These are phyloP conservation scores for Ophiostoma fasciatum DNA, from an alignment of 2,329 filamentous ascomycete species.

Conservation along the genomic window DNA sequence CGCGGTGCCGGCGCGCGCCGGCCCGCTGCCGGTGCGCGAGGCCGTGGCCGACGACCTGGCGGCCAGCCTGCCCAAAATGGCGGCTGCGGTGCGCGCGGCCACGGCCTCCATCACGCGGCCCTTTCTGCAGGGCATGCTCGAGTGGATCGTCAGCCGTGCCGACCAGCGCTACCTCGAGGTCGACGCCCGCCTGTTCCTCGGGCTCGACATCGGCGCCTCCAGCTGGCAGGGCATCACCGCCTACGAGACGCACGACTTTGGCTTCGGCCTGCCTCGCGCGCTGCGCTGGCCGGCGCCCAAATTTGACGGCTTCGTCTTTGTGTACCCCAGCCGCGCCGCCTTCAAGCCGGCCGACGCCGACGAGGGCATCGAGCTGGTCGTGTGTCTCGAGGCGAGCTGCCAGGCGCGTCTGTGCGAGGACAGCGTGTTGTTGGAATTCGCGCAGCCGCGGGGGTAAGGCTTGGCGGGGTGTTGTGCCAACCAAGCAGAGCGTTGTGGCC, in stretches of 20 bases:
- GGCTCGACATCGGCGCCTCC: constrained; percentile 15
- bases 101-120: constrained; percentile 13
- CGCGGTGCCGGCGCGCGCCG: constrained; percentile 7
- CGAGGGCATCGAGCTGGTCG: constrained; percentile 5
- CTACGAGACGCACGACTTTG: constrained; percentile 16
- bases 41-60: background rate
- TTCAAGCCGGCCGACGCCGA: background rate
- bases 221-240: constrained; percentile 12
- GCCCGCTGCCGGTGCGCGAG: background rate
- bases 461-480: too few relatives aligned
- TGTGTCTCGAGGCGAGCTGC: constrained; percentile 1
- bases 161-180: constrained; percentile 15
- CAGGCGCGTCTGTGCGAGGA: background rate
- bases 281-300: constrained; percentile 5
- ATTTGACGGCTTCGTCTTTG: constrained; percentile 7
- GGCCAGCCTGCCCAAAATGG: constrained; percentile 12
- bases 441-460: background rate
- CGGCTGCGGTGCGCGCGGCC: constrained; percentile 13
- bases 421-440: background rate
- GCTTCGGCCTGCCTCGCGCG: constrained; percentile 14
- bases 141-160: constrained; percentile 13
- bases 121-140: constrained; percentile 12
- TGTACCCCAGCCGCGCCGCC: constrained; percentile 4
- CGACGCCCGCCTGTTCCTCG: constrained; percentile 14
- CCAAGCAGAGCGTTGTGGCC: background rate